Base-by-base conservation (phyloP, 768 basidiomycete genomes). In the Amyloporia xantha region DNA sequence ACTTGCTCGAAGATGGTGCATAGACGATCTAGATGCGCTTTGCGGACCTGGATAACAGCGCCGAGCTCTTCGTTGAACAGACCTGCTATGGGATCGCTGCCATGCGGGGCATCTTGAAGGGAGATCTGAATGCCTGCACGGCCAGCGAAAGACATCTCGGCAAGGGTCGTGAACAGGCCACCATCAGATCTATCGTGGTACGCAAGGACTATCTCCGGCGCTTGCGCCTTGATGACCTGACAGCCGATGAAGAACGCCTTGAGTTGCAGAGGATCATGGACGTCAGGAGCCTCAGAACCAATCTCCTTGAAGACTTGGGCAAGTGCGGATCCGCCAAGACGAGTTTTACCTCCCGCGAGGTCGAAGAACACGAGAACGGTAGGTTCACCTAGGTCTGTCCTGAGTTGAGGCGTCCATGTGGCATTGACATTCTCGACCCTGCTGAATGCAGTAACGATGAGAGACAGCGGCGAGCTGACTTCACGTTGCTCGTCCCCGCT, bases 161-260 rank as follows among this genome's bases (percentile, higher is more conserved):
- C 88, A 28, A 99, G 62, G 4, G 94, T 91, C 3, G 89, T 84
- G 68, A 98, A 87, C 38, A 99, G 70, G 24, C 96, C 96, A 26
- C 96, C 96, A 59, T 99, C 96, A 0, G 96, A 99, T 13, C 96
- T 83, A 65, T 99, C 96, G 63, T 99, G 96, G 63, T 98, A 99
- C 0, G 96, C 94, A 41, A 98, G 74, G 1, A 98, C 81, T 28
- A 87, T 64, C 0, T 70, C 79, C 2, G 82, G 77, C 26, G 78
- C 66, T 10, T 67, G 69, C 39, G 64, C 59, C 59, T 84, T 82
- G 23, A 91, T 71, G 2, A 66, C 66, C 63, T 91, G 89, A 54
- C 84, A 85, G 11, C 79, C 91, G 38, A 71, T 66, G 65, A 97
- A 85, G 76, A 99, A 99, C 3, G 86, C 71, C 64, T 87, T 92